These are phyloP conservation scores for Xylaria castorea DNA, from an alignment of 495 filamentous ascomycete genomes.

Conservation along the genomic window DNA sequence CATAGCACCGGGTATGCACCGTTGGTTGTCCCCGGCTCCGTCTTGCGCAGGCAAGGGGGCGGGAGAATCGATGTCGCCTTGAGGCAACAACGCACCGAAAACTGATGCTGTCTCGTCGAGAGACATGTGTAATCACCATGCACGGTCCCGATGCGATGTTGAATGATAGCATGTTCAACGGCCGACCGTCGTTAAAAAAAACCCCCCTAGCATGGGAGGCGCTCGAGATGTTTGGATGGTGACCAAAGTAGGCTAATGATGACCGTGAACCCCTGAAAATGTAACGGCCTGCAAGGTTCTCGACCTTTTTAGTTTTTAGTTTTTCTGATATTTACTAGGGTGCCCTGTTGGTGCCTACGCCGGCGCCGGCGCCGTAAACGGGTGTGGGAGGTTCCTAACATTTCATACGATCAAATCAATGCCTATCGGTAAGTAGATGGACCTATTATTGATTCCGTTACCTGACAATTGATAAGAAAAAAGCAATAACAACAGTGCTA, in stretches of 20 bases:
- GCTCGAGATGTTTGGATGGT: neutral
- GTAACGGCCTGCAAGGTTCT: constrained; percentile 19
- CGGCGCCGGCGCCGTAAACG: neutral
- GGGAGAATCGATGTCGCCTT: neutral
- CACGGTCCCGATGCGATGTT: neutral
- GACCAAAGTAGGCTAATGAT: neutral
- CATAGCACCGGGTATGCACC: neutral
- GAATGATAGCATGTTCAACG: constrained; percentile 8
- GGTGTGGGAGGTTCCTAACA: constrained; percentile 3
- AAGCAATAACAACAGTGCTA: neutral
- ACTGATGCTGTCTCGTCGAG: neutral
- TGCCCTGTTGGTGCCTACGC: constrained; percentile 8
- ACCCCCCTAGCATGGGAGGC: neutral
- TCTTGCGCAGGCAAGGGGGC: neutral
- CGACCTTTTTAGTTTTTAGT: neutral
- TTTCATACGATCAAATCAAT: neutral
- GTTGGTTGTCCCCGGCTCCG: neutral
- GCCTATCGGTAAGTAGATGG: neutral
- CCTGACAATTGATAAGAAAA: constrained; percentile 6
- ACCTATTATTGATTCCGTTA: neutral
- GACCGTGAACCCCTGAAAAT: constrained; percentile 8
- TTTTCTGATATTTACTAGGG: constrained; percentile 7
- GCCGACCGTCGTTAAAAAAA: neutral
- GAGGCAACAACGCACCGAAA: neutral
- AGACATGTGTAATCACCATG: neutral